These are phyloP conservation scores for Adansonia gregorii DNA, from an alignment of 441 rosid species.

Conservation along the genomic window DNA sequence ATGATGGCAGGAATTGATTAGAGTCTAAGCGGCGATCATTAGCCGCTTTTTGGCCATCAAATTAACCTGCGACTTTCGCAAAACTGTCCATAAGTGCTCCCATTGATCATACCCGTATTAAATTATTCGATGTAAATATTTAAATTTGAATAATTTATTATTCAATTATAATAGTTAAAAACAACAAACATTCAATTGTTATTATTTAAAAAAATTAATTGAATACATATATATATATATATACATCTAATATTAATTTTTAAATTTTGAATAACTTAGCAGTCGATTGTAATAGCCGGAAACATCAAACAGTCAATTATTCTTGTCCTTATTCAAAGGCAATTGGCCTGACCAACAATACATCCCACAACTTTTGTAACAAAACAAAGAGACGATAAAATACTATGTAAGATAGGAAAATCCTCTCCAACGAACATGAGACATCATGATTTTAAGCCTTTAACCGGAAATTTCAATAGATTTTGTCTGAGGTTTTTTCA, in stretches of 20 bases:
- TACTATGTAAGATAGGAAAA: neutral
- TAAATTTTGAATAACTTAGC: no score
- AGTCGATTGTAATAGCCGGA: no score
- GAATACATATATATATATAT: no score
- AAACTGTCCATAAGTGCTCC: neutral
- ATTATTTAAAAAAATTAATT: no score
- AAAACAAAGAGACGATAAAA: neutral
- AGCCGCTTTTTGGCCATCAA: neutral
- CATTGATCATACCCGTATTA: neutral
- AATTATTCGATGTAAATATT: no score
- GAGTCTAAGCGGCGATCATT: neutral
- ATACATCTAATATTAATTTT: no score
- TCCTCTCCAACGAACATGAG: neutral
- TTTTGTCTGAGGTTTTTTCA: conserved; percentile 35
- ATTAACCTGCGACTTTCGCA: neutral
- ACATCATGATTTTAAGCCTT: neutral
- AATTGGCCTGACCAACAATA: neutral
- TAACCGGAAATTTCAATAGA: neutral
- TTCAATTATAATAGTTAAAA: no score
- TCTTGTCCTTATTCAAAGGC: neutral
- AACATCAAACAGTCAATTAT: no score
- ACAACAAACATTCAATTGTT: no score
- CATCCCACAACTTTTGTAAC: neutral
- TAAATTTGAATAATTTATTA: no score
- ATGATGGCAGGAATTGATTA: neutral